Percentiles rank a stretch among this genome's conserved stretches.
phyloP scores from a whole-genome alignment of 2,329 filamentous ascomycete species.

The Macrophomina phaseolina region DNA sequence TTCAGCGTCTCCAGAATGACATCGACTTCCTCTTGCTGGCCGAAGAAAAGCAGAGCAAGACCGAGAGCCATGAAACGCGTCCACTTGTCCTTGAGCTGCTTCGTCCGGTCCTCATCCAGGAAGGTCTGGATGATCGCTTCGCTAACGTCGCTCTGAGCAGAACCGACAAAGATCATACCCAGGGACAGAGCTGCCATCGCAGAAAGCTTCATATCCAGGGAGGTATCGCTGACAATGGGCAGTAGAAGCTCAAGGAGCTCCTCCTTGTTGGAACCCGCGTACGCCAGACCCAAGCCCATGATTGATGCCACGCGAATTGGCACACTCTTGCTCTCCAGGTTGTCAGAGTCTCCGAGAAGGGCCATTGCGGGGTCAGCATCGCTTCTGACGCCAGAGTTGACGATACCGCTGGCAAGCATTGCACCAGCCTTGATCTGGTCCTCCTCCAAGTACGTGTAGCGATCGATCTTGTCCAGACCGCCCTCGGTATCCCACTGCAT shows the following conservation, averaged over 20 bases:
- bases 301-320: slow-evolving; percentile 83
- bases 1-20: slow-evolving; percentile 96
- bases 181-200: slow-evolving; percentile 93
- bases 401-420: slow-evolving; percentile 90
- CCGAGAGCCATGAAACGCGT: slow-evolving; percentile 95
- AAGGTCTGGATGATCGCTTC: slow-evolving; percentile 91
- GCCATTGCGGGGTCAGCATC: slow-evolving; percentile 92
- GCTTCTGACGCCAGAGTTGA: slow-evolving; percentile 88
- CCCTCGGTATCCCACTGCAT: slow-evolving; percentile 93
- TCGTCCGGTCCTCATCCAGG: slow-evolving; percentile 89
- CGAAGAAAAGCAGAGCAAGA: slow-evolving; percentile 92
- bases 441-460: slow-evolving; percentile 85
- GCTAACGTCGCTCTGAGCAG: slow-evolving; percentile 86
- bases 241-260: slow-evolving; percentile 84
- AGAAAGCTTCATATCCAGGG: slow-evolving; percentile 90
- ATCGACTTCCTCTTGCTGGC: slow-evolving; percentile 97
- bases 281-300: slow-evolving; percentile 94
- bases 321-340: slow-evolving; percentile 78
- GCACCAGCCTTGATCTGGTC: slow-evolving; percentile 88
- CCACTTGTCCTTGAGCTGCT: slow-evolving; percentile 97
- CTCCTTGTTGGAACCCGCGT: slow-evolving; percentile 91
- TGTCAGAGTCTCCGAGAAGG: slow-evolving; percentile 79
- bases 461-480: slow-evolving; percentile 91
- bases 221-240: slow-evolving; percentile 84
- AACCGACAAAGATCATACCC: slow-evolving; percentile 90